Conservation (phyloP, 306 rosid species). For the Castanea crenata region DNA sequence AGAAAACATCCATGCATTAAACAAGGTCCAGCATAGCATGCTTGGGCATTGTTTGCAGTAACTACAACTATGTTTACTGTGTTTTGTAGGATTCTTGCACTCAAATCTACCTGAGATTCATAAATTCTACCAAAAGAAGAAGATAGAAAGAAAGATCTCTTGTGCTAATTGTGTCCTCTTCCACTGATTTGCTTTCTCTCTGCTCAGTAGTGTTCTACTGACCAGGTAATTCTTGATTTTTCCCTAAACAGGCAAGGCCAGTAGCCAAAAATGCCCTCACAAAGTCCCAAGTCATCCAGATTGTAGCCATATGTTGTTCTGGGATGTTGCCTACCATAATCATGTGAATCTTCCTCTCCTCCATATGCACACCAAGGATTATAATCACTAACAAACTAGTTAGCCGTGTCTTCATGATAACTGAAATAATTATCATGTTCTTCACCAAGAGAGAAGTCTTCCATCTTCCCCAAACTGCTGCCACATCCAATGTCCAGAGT, state of each 20-base stretch:
- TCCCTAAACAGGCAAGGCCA: slow-evolving; percentile 37
- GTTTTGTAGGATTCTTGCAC: too few relatives aligned
- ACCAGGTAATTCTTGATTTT: neutral
- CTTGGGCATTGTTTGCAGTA: neutral
- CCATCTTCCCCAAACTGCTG: neutral
- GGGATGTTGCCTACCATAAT: slow-evolving; percentile 13
- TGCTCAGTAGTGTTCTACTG: neutral
- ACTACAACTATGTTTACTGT: too few relatives aligned
- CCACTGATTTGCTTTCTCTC: neutral
- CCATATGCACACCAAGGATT: slow-evolving; percentile 20
- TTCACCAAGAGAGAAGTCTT: neutral
- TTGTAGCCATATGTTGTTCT: neutral
- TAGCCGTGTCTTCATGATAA: slow-evolving; percentile 11
- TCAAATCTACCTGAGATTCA: too few relatives aligned
- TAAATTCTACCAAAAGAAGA: too few relatives aligned
- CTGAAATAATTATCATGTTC: neutral
- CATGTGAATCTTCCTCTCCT: slow-evolving; percentile 1
- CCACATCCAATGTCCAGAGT: slow-evolving; percentile 9
- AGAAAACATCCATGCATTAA: too few relatives aligned
- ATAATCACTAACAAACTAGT: slow-evolving; percentile 16
- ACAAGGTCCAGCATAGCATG: neutral
- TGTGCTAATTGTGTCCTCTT: neutral
- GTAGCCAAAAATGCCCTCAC: slow-evolving; percentile 32
- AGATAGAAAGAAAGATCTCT: neutral
- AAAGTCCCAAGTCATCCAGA: slow-evolving; percentile 15